These are phyloP conservation scores for Pichia sp. DNA, from an alignment of 1,139 yeast species.

Conservation along the genomic window DNA sequence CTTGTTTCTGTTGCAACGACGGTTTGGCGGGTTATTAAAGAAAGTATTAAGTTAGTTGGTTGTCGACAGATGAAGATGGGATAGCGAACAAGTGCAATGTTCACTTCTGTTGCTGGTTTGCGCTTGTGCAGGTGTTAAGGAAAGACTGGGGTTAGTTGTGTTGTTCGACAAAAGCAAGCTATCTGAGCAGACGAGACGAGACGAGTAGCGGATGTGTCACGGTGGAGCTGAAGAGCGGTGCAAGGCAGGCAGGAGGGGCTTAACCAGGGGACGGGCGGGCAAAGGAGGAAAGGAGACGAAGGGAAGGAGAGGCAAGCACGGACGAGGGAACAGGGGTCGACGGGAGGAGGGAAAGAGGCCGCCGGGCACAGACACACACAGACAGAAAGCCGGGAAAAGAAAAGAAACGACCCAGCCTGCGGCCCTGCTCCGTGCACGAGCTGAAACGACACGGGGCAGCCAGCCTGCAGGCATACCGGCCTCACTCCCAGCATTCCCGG, in stretches of 20 bases:
- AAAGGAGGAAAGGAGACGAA: background rate
- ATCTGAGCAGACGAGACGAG: background rate
- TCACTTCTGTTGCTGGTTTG: background rate
- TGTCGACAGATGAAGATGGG: no score
- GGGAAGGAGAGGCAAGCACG: background rate
- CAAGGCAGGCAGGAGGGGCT: no score
- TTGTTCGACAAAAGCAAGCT: background rate
- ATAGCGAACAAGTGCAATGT: background rate
- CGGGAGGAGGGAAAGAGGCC: background rate
- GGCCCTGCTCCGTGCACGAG: no score
- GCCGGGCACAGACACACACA: background rate
- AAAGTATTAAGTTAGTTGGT: background rate
- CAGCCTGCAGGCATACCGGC: no score
- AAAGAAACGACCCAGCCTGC: background rate
- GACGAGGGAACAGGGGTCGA: background rate
- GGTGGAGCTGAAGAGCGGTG: no score
- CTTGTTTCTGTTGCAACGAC: background rate
- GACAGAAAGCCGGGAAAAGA: no score
- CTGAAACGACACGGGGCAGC: no score
- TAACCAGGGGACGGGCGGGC: background rate
- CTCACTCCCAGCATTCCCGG: background rate
- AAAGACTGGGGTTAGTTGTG: conserved; percentile 7
- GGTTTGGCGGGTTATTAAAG: background rate
- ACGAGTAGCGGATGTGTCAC: background rate
- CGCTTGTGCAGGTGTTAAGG: background rate